Conservation (phyloP, 2,329 filamentous ascomycete genomes). For the Cylindrodendrum hubeiense region DNA sequence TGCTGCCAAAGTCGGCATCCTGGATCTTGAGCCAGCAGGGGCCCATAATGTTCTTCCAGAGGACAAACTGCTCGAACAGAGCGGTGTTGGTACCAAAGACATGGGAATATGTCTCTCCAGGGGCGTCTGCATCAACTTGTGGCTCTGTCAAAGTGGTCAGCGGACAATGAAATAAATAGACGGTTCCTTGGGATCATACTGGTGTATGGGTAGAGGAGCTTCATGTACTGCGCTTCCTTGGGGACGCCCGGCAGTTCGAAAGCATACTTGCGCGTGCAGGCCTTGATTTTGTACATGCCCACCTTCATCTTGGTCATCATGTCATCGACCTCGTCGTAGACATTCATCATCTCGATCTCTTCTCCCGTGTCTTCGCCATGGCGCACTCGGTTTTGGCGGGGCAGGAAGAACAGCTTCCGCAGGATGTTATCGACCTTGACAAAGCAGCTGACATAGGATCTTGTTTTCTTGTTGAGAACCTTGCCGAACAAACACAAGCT, state of each 20-base stretch:
- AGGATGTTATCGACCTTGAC: constrained; percentile 96
- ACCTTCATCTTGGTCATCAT: constrained; percentile 92
- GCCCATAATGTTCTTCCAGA: constrained; percentile 99
- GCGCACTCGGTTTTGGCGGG: constrained; percentile 71
- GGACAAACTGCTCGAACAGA: constrained; percentile 96
- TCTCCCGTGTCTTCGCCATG: constrained; percentile 79
- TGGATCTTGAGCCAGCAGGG: constrained; percentile 97
- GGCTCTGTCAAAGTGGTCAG: constrained; percentile 63
- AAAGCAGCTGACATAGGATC: constrained; percentile 88
- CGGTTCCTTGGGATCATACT: constrained; percentile 56
- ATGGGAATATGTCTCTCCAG: constrained; percentile 91
- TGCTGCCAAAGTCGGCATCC: constrained; percentile 82
- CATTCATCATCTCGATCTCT: constrained; percentile 86
- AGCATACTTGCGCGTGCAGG: constrained; percentile 90
- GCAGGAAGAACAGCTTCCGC: constrained; percentile 92
- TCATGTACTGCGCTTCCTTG: constrained; percentile 90
- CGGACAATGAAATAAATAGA: not conserved
- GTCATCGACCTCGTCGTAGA: constrained; percentile 88
- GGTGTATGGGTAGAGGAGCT: constrained; percentile 95
- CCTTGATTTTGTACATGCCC: constrained; percentile 92
- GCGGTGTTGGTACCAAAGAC: constrained; percentile 95
- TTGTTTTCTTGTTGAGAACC: constrained; percentile 88
- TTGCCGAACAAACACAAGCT: constrained; percentile 96
- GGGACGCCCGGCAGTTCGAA: constrained; percentile 92
- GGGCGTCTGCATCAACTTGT: constrained; percentile 73